Evolutionary conservation across 306 rosid genomes (phyloP), one percentile per base, ranked within the genome.

Genomic region (Castanospermum australe): DNA sequence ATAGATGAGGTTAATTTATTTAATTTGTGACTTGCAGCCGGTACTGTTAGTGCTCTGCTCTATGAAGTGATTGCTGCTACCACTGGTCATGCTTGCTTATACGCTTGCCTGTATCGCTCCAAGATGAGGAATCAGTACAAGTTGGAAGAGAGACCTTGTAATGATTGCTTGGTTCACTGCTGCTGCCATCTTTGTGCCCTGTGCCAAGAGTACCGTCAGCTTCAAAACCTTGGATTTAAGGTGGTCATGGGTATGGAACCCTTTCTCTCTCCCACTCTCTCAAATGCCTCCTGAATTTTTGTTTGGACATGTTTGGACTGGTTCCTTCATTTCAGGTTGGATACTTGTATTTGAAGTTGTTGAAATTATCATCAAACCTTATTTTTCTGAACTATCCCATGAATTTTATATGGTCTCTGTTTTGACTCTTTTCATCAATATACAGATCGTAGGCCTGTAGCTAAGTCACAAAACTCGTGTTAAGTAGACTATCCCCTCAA

Each of bases 201-300:
- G 33, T 70, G 83, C 24, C 71, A 79, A 47, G 83, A 70, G 76
- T 60, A 79, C 14, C 78, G 72, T 9, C 64, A 79, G 71, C 83
- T 79, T 20, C 45, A 70, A 47, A 47, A 13, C 44, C 62, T 32
- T 4, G 45, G 83, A 15, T 79, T 18, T 6, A 77, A 79, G 63
- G 8, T 69, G 83, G 32, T 8, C 21, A 69, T 69, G 35, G 71
- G 83, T 79, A 61, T 15, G 3, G 4, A 2, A 14, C 44, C 3
- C 25, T 8, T 9, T 17, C 10, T 6, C 4, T 12, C 28, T 50
- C 56, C 5, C 22, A 1, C 3, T n/a, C 52, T 45, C 18, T 20
- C 12, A 17, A 18, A 5, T 47, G 54, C 54, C 15, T 52, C 11
- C 28, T 8, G 24, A 50, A 50, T 50, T 50, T 50, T 17, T n/a